Conservation (phyloP, 2,329 filamentous ascomycete genomes). For the Cadophora gregata region DNA sequence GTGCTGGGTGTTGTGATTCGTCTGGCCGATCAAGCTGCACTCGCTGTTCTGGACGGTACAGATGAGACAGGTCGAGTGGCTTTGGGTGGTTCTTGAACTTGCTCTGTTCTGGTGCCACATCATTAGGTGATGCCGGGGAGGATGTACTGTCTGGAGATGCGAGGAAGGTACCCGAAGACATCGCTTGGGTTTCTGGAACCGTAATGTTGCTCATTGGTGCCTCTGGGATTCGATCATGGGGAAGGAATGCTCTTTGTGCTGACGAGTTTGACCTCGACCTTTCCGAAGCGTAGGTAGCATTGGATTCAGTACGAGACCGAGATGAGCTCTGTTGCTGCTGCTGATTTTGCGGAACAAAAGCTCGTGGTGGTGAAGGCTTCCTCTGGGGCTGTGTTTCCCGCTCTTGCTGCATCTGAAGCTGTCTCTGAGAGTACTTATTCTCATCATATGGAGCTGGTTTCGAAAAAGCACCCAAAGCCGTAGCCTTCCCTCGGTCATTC, state of each 20-base stretch:
- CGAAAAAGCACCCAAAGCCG: conserved; percentile 73
- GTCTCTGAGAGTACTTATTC: conserved; percentile 80
- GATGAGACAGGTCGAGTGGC: conserved; percentile 35
- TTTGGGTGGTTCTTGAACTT: conserved; percentile 23
- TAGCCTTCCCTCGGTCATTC: conserved; percentile 81
- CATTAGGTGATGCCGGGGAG: conserved; percentile 22
- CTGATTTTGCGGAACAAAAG: conserved; percentile 37
- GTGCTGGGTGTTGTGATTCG: conserved; percentile 41
- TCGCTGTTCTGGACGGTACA: conserved; percentile 37
- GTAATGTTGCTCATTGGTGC: conserved; percentile 25
- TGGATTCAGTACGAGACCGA: conserved; percentile 54
- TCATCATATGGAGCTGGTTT: conserved; percentile 84
- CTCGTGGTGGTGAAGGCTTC: conserved; percentile 38
- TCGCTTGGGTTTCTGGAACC: conserved; percentile 30
- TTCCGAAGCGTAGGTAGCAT: conserved; percentile 48
- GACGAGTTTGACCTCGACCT: conserved; percentile 57
- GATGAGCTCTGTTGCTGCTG: conserved; percentile 42
- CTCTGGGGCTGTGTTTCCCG: conserved; percentile 62
- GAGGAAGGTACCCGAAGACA: conserved; percentile 36
- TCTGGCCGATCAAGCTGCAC: conserved; percentile 39
- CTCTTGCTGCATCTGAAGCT: conserved; percentile 80
- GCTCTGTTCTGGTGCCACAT: conserved; percentile 24
- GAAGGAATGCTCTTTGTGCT: conserved; percentile 45
- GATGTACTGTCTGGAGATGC: conserved; percentile 36
- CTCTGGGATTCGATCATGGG: conserved; percentile 37